Conservation (phyloP, 225 moss, liverwort and hornwort species). For the Asterella californica region DNA sequence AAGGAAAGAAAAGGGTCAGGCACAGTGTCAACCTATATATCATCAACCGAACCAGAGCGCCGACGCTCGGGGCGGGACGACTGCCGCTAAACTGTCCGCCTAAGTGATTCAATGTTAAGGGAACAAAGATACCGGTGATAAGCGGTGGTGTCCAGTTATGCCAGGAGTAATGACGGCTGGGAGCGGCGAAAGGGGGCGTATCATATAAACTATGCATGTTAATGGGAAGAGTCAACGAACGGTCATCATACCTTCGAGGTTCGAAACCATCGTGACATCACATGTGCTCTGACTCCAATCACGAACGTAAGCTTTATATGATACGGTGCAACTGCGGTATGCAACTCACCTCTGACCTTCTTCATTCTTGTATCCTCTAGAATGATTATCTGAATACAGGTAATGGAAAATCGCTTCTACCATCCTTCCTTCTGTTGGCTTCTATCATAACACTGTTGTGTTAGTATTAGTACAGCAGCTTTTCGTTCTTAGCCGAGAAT, state of each 20-base stretch:
- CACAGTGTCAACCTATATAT: too few relatives aligned
- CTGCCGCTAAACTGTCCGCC: not conserved
- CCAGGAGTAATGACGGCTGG: conserved; percentile 17
- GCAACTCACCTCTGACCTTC: not conserved
- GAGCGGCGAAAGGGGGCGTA: conserved; percentile 16
- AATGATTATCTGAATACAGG: not conserved
- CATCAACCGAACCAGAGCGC: too few relatives aligned
- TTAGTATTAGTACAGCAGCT: too few relatives aligned
- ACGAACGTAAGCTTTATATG: conserved; percentile 1
- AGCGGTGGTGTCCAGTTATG: not conserved
- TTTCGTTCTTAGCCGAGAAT: too few relatives aligned
- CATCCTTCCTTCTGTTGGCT: too few relatives aligned
- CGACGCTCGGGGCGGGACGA: too few relatives aligned
- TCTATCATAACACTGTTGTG: too few relatives aligned
- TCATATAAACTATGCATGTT: not conserved
- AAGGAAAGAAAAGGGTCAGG: too few relatives aligned
- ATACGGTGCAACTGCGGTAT: not conserved
- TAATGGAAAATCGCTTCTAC: too few relatives aligned
- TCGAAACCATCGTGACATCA: not conserved
- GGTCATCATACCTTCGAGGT: not conserved
- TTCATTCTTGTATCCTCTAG: not conserved
- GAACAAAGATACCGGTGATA: not conserved
- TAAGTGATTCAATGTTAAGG: not conserved
- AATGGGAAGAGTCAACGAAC: not conserved
- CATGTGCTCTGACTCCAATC: not conserved